Percentiles rank a stretch among this genome's conserved stretches.
phyloP scores from a whole-genome alignment of 2,329 filamentous ascomycete genomes.

The Colletotrichum sublineola region DNA sequence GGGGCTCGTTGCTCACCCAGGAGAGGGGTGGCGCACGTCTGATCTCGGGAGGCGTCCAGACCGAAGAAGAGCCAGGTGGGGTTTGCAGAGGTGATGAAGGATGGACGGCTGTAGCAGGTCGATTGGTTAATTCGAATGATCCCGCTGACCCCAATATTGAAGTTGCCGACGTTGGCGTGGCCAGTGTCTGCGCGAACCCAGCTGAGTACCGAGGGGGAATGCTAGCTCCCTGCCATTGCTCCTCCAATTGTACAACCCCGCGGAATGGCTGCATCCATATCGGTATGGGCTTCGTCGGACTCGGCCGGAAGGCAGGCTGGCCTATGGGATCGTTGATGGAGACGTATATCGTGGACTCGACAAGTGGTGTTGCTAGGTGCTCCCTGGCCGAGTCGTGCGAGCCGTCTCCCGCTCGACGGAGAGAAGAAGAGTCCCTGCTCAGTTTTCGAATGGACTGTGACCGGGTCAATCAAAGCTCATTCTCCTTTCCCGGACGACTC shows the following conservation, averaged over 20 bases:
- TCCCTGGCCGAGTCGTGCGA: slow-evolving; percentile 16
- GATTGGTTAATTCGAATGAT: slow-evolving; percentile 13
- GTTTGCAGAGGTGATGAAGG: slow-evolving; percentile 7
- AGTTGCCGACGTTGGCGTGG: slow-evolving; percentile 16
- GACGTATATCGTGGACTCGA: slow-evolving; percentile 60
- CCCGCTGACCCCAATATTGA: slow-evolving; percentile 16
- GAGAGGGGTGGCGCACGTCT: slow-evolving; percentile 44
- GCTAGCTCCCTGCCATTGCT: slow-evolving; percentile 23
- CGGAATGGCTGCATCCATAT: slow-evolving; percentile 56
- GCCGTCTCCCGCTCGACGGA: slow-evolving; percentile 13
- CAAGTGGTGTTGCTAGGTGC: slow-evolving; percentile 20
- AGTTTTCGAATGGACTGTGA: slow-evolving; percentile 19
- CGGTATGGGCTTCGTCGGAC: slow-evolving; percentile 65
- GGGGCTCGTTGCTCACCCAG: slow-evolving; percentile 55
- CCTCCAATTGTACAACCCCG: slow-evolving; percentile 39
- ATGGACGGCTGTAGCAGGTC: slow-evolving; percentile 18
- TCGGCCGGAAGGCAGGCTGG: slow-evolving; percentile 60
- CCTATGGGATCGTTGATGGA: slow-evolving; percentile 64
- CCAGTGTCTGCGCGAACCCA: slow-evolving; percentile 4
- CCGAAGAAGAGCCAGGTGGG: not conserved
- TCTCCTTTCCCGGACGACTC: not conserved
- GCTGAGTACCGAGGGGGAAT: not conserved
- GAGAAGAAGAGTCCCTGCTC: slow-evolving; percentile 23
- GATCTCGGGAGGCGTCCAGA: slow-evolving; percentile 6
- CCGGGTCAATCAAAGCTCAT: not conserved